Base-by-base conservation (phyloP, 345 rosid genomes). In the Syzygium aromaticum region DNA sequence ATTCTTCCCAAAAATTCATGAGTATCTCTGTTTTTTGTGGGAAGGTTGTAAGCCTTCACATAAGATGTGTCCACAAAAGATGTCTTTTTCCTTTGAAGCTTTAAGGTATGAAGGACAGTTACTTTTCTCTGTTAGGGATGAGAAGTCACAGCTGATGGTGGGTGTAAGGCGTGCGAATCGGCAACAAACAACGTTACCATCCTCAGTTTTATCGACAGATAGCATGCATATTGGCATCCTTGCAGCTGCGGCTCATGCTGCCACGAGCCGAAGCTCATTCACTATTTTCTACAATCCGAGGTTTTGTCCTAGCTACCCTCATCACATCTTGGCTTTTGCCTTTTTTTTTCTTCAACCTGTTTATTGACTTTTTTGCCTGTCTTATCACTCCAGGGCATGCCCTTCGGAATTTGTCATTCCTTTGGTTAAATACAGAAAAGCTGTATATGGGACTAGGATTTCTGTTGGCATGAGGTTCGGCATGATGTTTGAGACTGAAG, bases 211-310 rank as follows among this genome's bases (percentile, higher is more conserved):
- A 38, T 98, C 99, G 33, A 98, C 99, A 46, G 99, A 96, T 85
- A 98, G 98, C 91, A 98, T 98, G 99, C 99, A 98, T 92, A 98
- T 98, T 40, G 99, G 99, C 86, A 98, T 98, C 85, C 99, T 98
- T 90, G 99, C 99, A 87, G 99, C 99, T 89, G 98, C 99, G 0
- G 99, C 99, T 86, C 99, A 98, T 82, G 99, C 99, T 54, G 96
- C 98, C 52, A 92, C 98, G 1, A 96, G 94, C 84, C 91, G 94
- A 25, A 98, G 96, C 87, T 94, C 97, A 51, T 98, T 98, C 90
- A 94, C 96, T 56, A 96, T 98, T 84, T 98, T 95, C 93, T 98
- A 96, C 91, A 98, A 98, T 89, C 99, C 99, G 33, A 96, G 99
- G 99, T 98, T 51, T 85, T 87, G 87, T 77, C 43, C n/a, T 30